These are phyloP conservation scores for Fagopyrum tataricum DNA, from an alignment of 148 eudicot genomes.

Conservation along the genomic window DNA sequence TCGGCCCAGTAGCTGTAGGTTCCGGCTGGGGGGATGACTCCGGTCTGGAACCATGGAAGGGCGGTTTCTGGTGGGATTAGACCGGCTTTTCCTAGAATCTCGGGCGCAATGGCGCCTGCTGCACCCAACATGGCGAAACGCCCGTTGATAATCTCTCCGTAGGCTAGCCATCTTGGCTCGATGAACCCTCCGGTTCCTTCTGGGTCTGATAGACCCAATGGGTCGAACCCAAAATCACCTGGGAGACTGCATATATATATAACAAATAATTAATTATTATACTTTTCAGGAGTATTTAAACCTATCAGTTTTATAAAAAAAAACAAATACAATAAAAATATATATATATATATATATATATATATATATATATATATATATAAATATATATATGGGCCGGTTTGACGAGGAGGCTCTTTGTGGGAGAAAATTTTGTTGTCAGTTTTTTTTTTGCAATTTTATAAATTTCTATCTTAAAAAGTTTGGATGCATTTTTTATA, in stretches of 20 bases:
- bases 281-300: neutral
- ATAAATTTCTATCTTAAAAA: too few species aligned
- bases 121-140: constrained; percentile 93
- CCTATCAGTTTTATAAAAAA: neutral
- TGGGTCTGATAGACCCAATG: constrained; percentile 95
- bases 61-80: constrained; percentile 90
- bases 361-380: too few species aligned
- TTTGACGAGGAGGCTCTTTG: too few species aligned
- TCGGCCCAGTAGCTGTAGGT: constrained; percentile 98
- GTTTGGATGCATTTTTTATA: too few species aligned
- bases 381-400: too few species aligned
- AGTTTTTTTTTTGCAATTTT: too few species aligned
- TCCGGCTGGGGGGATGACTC: constrained; percentile 95
- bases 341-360: too few species aligned
- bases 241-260: constrained; percentile 51
- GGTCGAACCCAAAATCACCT: constrained; percentile 97
- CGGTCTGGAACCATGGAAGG: constrained; percentile 95
- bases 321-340: too few species aligned
- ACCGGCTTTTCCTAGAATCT: constrained; percentile 75
- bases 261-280: neutral
- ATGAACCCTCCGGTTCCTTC: constrained; percentile 99
- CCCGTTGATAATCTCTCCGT: constrained; percentile 93
- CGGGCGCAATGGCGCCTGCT: constrained; percentile 84
- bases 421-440: too few species aligned
- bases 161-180: constrained; percentile 95